A percentile compares a stretch with the other conserved stretches of the same genome.
Conservation (phyloP, 2,329 filamentous ascomycete species). For the Neofusicoccum kwambonambiense region DNA sequence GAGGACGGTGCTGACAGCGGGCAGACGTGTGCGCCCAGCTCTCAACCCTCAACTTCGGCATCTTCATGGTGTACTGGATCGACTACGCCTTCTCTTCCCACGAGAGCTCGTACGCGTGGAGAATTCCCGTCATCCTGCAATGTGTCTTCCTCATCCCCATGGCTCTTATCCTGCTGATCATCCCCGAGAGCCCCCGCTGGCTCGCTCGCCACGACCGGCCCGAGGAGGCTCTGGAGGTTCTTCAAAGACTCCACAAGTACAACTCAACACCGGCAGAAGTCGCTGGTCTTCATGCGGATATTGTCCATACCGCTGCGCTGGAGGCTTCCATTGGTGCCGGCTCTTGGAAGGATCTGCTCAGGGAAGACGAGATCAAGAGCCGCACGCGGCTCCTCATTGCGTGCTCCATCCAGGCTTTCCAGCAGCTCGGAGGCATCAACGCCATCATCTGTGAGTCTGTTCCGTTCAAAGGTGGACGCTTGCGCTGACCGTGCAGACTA, state of each 20-base stretch:
- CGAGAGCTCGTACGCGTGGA: constrained; percentile 38
- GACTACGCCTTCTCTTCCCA: constrained; percentile 43
- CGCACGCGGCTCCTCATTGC: constrained; percentile 31
- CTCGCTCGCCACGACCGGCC: constrained; percentile 39
- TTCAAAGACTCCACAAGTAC: constrained; percentile 19
- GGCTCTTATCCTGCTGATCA: constrained; percentile 37
- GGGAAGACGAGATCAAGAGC: constrained; percentile 35
- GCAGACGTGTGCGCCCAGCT: constrained; percentile 47
- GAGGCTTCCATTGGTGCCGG: constrained; percentile 37
- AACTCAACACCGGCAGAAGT: background rate
- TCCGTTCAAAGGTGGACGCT: too few relatives aligned
- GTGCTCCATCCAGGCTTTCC: constrained; percentile 32
- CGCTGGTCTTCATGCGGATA: constrained; percentile 20
- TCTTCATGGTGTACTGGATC: constrained; percentile 49
- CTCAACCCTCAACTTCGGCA: constrained; percentile 49
- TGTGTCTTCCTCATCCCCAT: constrained; percentile 43
- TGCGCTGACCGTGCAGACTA: constrained; percentile 33
- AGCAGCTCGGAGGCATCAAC: constrained; percentile 53
- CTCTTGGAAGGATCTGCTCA: constrained; percentile 32
- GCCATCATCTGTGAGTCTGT: constrained; percentile 40
- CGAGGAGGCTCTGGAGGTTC: constrained; percentile 38
- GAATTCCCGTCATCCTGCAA: constrained; percentile 45
- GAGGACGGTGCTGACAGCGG: background rate
- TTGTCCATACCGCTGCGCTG: constrained; percentile 33
- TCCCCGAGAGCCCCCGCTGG: constrained; percentile 48